Conservation (phyloP, 2,329 filamentous ascomycete species). For the Pseudocercospora cruenta region DNA sequence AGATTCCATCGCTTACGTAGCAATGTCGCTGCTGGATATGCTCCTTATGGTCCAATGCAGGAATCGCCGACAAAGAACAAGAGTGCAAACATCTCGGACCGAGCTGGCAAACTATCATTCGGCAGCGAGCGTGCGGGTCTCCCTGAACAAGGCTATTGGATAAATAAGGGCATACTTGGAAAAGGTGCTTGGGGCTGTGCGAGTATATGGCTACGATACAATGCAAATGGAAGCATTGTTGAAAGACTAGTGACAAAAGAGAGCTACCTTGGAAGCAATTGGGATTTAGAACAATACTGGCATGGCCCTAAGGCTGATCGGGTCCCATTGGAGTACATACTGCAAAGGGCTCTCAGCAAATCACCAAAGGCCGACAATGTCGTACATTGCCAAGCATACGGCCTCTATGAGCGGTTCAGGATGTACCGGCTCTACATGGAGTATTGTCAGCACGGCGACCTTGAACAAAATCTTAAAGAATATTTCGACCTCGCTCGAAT, state of each 20-base stretch:
- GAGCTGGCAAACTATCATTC: neutral
- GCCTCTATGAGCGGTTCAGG: neutral
- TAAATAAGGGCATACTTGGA: neutral
- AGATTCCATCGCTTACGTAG: neutral
- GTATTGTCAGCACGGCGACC: neutral
- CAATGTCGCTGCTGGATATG: neutral
- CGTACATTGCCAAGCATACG: neutral
- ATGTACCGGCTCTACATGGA: slow-evolving; percentile 4
- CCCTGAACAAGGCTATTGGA: neutral
- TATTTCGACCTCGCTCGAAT: neutral
- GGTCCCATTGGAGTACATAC: neutral
- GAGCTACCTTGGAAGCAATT: neutral
- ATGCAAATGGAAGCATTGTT: neutral
- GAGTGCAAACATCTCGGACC: neutral
- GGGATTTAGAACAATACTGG: neutral
- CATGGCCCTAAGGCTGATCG: neutral
- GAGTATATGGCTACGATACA: neutral
- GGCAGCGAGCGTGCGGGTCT: neutral
- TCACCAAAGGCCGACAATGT: neutral
- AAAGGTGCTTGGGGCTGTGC: neutral
- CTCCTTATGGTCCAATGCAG: neutral
- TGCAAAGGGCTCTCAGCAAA: neutral
- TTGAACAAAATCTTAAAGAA: neutral
- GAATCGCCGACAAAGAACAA: neutral
- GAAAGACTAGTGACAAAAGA: neutral